Percentiles rank a stretch among this genome's conserved stretches.
Evolutionary conservation across 345 rosid species (phyloP).

Genomic region (Noccaea caerulescens): DNA sequence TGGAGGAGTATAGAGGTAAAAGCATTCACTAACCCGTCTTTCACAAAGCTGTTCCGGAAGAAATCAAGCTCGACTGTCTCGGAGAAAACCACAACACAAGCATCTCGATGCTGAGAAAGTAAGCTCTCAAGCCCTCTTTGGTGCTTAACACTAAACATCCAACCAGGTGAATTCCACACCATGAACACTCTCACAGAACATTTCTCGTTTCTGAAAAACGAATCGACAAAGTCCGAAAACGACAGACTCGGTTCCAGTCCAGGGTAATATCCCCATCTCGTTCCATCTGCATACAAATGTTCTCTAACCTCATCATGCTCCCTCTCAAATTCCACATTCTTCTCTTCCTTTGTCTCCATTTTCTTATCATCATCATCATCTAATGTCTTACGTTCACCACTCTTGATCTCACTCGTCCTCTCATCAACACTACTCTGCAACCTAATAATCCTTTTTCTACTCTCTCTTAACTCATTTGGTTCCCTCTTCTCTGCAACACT

Average conservation of each 20-base stretch:
- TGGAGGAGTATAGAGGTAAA: background rate
- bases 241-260: constrained; percentile 69
- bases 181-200: constrained; percentile 75
- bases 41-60: constrained; percentile 77
- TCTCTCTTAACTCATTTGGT: constrained; percentile 25
- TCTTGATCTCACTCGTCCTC: constrained; percentile 50
- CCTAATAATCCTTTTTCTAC: constrained; percentile 24
- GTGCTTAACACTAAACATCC: constrained; percentile 91
- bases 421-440: constrained; percentile 36
- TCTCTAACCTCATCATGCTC: constrained; percentile 50
- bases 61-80: constrained; percentile 92
- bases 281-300: constrained; percentile 85
- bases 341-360: constrained; percentile 31
- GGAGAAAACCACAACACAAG: constrained; percentile 82
- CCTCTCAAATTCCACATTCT: constrained; percentile 30
- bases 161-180: constrained; percentile 96
- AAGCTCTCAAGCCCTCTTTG: constrained; percentile 95
- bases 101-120: constrained; percentile 70
- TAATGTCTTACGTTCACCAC: constrained; percentile 60
- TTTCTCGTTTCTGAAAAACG: constrained; percentile 61
- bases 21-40: constrained; percentile 67
- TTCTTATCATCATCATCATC: constrained; percentile 29
- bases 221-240: constrained; percentile 70
- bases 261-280: constrained; percentile 93
- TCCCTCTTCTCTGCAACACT: constrained; percentile 46